Base-by-base conservation (phyloP, 768 basidiomycete genomes). In the Daedaleopsis sinensis region DNA sequence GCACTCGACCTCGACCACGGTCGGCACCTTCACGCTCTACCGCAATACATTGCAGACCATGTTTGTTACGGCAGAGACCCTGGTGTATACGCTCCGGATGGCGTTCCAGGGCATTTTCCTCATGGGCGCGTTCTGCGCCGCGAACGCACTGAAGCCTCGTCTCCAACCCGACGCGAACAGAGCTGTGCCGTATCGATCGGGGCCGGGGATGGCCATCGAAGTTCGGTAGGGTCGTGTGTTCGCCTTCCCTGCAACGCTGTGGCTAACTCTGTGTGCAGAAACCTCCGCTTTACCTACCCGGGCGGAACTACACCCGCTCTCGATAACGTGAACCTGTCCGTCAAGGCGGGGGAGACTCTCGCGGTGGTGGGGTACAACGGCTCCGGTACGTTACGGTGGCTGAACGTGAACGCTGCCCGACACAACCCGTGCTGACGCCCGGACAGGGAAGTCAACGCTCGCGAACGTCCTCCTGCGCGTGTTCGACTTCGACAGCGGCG, bases 321-420 rank as follows among this genome's bases (percentile, higher is more conserved):
- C 49, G 80, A 77, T 64, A 79, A 91, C 68, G 80, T 95, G 67
- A 90, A 78, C 67, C 85, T 96, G 62, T 80, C 78, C 24, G 78
- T 96, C 47, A 77, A 84, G 57, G 78, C 91, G 16, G 94, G 94
- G 13, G 90, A 93, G 76, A 88, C 81, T 42, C 81, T 95, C 52
- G 94, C 94, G 13, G 88, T 96, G 61, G 93, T 94, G 21, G 93
- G 90, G 19, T 88, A 84, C 73, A 92, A 93, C 56, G 90, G 91
- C 64, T 93, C 90, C 65, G 91, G 91, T 83, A 72, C 72, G 80
- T 72, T n/a, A 7, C 47, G 13, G 23, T 13, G 12, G 47, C 46
- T 10, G 18, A 24, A 11, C 49, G 9, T 10, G 18, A 24, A 11
- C 49, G 9, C 43, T 5, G 49, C 32, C 42, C 47, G 35, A 23